Base-by-base conservation (phyloP, 2,329 filamentous ascomycete genomes). In the Emergomyces africanus region DNA sequence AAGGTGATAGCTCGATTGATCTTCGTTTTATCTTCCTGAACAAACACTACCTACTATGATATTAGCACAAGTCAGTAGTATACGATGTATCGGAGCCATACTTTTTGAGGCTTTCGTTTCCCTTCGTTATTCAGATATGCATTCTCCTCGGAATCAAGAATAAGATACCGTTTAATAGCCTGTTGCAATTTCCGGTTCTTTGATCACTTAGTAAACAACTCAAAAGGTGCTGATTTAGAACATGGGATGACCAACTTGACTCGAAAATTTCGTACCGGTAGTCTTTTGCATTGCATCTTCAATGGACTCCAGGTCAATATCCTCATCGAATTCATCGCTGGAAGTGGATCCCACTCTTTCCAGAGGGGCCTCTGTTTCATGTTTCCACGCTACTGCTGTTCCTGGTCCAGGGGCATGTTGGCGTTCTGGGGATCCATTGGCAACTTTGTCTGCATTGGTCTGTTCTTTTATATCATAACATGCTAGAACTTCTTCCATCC, bases 91-190 rank as follows among this genome's bases (percentile, higher is more conserved):
- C 44, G 50, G 51, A 35, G 57, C 39, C 75, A 70, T 74, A 91
- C 90, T 82, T 94, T 91, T 72, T 95, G 87, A 49, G 78, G 78
- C 56, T 78, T 79, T 55, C 76, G 72, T 63, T 81, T 78, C 50
- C 86, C 84, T 64, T 79, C 80, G 25, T 81, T 77, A 71, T 86
- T 83, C 60, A 77, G 75, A 71, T 89, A 95, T 51, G 84, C 79
- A 65, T 82, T 82, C 62, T 88, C 82, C 61, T 87, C 76, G 64
- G 91, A 83, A 68, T 86, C 84, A 64, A 85, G 87, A 66, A 96
- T 82, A 63, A 91, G 78, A 75, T 95, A 96, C 65, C 92, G 86
- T 74, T 95, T 90, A 68, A 95, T 95, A 54, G 86, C 83, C 76
- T 84, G 71, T 60, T 72, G 86, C 66, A 80, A 77, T 71, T 85